A percentile compares a stretch with the other conserved stretches of the same genome.
Evolutionary conservation across 306 rosid genomes (phyloP).

Genomic region (Cucumis cinereus): DNA sequence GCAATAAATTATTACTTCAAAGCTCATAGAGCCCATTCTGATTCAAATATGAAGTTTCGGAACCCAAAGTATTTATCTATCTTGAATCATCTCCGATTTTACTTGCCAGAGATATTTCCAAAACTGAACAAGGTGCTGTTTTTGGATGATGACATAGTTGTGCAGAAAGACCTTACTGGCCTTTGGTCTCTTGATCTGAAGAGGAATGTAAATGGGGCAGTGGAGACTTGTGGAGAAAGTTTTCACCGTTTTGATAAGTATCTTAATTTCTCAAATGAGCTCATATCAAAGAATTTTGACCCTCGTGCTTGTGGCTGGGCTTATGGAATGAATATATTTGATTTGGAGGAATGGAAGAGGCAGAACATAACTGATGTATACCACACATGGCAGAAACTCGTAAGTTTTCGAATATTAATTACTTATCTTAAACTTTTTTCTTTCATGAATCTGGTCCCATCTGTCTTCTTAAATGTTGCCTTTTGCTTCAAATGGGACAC

Average conservation of each 20-base stretch:
- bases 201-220: slow-evolving; percentile 17
- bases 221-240: slow-evolving; percentile 13
- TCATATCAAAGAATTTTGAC: slow-evolving; percentile 10
- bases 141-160: slow-evolving; percentile 15
- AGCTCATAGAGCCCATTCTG: slow-evolving; percentile 6
- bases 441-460: not conserved
- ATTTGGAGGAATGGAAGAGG: slow-evolving; percentile 13
- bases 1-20: slow-evolving; percentile 9
- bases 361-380: slow-evolving; percentile 6
- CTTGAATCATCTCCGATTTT: slow-evolving; percentile 16
- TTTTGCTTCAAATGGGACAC: not conserved
- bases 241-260: slow-evolving; percentile 14
- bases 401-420: not conserved
- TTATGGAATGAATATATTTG: slow-evolving; percentile 14
- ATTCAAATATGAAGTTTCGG: slow-evolving; percentile 1
- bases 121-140: slow-evolving; percentile 11
- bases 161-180: slow-evolving; percentile 10
- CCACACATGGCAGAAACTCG: slow-evolving; percentile 11
- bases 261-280: slow-evolving; percentile 9
- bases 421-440: not conserved
- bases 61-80: slow-evolving; percentile 14
- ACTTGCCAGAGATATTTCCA: slow-evolving; percentile 15
- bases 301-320: slow-evolving; percentile 20
- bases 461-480: not conserved
- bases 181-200: slow-evolving; percentile 11